A percentile compares a stretch with the other conserved stretches of the same genome.
Conservation (phyloP, 495 filamentous ascomycete genomes). For the Apodospora peruviana region DNA sequence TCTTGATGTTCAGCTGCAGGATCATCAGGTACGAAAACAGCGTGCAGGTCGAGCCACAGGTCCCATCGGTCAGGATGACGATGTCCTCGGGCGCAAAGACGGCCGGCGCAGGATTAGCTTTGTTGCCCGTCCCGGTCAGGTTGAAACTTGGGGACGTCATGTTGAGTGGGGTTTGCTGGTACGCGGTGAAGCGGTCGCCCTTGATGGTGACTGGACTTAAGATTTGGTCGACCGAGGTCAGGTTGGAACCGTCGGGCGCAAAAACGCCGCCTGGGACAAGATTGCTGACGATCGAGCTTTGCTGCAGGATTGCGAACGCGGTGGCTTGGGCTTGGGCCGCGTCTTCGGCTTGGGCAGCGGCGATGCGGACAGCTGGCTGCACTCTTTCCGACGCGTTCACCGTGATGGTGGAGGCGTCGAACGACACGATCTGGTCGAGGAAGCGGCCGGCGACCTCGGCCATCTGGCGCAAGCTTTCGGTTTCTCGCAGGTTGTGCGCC, state of each 20-base stretch:
- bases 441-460: conserved; percentile 13
- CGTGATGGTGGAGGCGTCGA: conserved; percentile 5
- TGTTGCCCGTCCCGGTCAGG: conserved; percentile 20
- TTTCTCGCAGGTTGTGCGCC: conserved; percentile 27
- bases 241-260: conserved; percentile 19
- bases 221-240: conserved; percentile 17
- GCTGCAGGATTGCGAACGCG: conserved; percentile 10
- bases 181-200: conserved; percentile 24
- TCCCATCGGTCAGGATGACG: conserved; percentile 43
- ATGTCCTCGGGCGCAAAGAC: conserved; percentile 17
- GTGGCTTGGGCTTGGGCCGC: background rate
- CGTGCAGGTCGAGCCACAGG: conserved; percentile 56
- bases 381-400: background rate
- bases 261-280: conserved; percentile 17
- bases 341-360: background rate
- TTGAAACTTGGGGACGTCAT: conserved; percentile 9
- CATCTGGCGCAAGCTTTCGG: conserved; percentile 17
- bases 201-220: conserved; percentile 23
- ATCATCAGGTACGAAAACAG: conserved; percentile 57
- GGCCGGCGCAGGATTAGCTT: conserved; percentile 14
- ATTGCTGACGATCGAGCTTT: conserved; percentile 15
- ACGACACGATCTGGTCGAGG: conserved; percentile 10
- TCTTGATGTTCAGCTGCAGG: conserved; percentile 47
- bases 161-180: conserved; percentile 20
- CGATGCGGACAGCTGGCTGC: background rate